Base-by-base conservation (phyloP, 805 yeast species). In the Metschnikowia henanensis region DNA sequence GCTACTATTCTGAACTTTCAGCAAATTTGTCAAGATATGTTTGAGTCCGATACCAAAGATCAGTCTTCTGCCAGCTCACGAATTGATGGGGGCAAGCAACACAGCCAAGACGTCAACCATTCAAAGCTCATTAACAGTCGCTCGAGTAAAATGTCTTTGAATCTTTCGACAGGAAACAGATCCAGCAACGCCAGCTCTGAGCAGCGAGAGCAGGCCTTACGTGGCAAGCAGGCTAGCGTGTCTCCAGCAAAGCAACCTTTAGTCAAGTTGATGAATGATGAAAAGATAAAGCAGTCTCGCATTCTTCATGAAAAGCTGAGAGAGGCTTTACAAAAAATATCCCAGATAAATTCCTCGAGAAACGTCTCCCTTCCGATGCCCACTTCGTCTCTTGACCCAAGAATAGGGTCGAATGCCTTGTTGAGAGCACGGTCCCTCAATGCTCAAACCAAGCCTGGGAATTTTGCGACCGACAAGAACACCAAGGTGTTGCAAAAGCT, bases 361-460 rank as follows among this genome's bases (percentile, higher is more conserved):
- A 49, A 43, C 30, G 40, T 41, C 17, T 51, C 55, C 7, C 43
- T 50, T 1, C 53, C 51, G 21, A 29, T 32, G 7, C 43, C 47
- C 2, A 41, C 36, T 6, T 45, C 62, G 1, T 65, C 73, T 4
- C 59, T 71, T 31, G 76, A 71, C 50, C 76, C 76, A n/a, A 59
- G 62, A 42, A 35, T 53, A 7, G 56, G 55, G 7, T 47, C 36
- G 19, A 59, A 57, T 18, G 59, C 71, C 2, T 48, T 70, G 30
- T 55, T 68, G 26, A 49, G 75, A 34, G 75, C 75, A 5, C 63
- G 62, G 43, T 60, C 73, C 1, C 55, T 70, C 21, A 64, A 64
- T 3, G 38, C 65, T 7, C 63, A 65, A 16, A 45, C 62, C 7
- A 53, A 63, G 18, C 41, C 30, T 15, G 46, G 35, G 18, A 45